Percentiles rank a stretch among this genome's conserved stretches.
Conservation (phyloP, 441 rosid genomes). For the Eruca vesicaria region DNA sequence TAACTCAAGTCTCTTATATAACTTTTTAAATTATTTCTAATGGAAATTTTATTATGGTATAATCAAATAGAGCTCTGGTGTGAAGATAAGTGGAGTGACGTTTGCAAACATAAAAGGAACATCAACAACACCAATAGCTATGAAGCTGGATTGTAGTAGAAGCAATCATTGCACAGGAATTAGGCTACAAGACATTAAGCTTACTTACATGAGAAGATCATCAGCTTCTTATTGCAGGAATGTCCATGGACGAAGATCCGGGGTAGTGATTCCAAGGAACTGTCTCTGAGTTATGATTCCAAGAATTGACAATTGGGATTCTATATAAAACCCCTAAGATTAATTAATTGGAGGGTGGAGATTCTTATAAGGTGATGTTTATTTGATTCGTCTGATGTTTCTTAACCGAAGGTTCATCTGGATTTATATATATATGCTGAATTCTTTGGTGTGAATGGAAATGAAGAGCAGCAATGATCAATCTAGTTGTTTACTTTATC, state of each 20-base stretch:
- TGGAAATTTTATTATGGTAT: neutral
- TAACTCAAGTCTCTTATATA: neutral
- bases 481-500: neutral
- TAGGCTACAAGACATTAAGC: conserved; percentile 42
- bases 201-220: conserved; percentile 37
- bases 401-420: conserved; percentile 3
- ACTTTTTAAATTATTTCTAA: neutral
- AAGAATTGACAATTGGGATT: conserved; percentile 2
- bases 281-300: conserved; percentile 38
- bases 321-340: neutral
- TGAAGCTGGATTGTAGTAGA: conserved; percentile 49
- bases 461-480: neutral
- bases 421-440: conserved; percentile 16
- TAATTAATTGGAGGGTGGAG: conserved; percentile 18
- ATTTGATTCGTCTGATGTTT: neutral
- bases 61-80: conserved; percentile 32
- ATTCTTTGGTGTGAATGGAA: conserved; percentile 13
- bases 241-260: conserved; percentile 40
- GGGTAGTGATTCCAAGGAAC: conserved; percentile 40
- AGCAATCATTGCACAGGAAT: conserved; percentile 49
- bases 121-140: conserved; percentile 47
- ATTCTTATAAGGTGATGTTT: conserved; percentile 16
- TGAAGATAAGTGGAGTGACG: conserved; percentile 40
- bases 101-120: conserved; percentile 49
- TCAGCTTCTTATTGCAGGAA: conserved; percentile 46